Evolutionary conservation across 208 protist species (phyloP).

Genomic region (Acanthamoeba sp.): DNA sequence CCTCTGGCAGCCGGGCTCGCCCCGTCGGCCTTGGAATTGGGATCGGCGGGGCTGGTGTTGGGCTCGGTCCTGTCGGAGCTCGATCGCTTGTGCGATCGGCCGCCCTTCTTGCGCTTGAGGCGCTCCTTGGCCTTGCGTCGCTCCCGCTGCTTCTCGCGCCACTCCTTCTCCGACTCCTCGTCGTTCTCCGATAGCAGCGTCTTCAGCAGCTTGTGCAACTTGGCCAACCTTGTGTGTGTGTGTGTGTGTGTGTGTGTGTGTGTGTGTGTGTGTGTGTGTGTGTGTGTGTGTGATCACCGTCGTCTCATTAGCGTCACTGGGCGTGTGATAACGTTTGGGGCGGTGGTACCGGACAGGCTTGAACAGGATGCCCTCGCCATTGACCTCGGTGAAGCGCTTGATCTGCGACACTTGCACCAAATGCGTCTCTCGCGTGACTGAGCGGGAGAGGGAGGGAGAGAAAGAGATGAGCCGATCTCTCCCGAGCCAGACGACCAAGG

Average conservation of each 20-base stretch:
- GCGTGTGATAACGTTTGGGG: neutral
- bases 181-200: conserved; percentile 16
- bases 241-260: neutral
- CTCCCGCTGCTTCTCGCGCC: conserved; percentile 63
- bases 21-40: neutral
- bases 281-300: neutral
- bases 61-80: neutral
- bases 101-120: conserved; percentile 11
- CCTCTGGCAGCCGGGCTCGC: too few species aligned
- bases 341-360: conserved; percentile 16
- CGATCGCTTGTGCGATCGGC: neutral
- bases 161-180: conserved; percentile 58
- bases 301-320: too few species aligned
- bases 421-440: neutral
- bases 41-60: neutral
- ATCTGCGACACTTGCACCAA: conserved; percentile 51
- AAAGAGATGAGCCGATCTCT: neutral
- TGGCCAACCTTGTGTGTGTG: neutral
- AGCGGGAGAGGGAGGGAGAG: neutral
- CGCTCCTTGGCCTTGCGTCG: conserved; percentile 63
- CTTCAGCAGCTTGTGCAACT: conserved; percentile 60
- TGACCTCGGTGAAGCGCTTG: conserved; percentile 45
- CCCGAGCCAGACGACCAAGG: neutral
- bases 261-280: too few species aligned
- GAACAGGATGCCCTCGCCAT: conserved; percentile 49